A percentile compares a stretch with the other conserved stretches of the same genome.
Evolutionary conservation across 2,329 filamentous ascomycete species (phyloP).

Genomic region (Hypoxylon sp.): DNA sequence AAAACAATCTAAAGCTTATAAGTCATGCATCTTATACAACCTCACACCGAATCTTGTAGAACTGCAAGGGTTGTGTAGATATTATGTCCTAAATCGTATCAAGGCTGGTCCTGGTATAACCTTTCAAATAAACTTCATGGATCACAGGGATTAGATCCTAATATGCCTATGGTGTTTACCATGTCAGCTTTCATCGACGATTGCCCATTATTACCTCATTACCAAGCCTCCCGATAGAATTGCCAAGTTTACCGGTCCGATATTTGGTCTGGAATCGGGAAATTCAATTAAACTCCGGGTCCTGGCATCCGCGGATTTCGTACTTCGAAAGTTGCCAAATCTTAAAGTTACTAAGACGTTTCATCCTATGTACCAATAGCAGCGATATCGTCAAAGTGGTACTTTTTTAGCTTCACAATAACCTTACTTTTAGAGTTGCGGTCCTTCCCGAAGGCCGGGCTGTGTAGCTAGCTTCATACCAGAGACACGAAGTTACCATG

Average conservation of each 20-base stretch:
- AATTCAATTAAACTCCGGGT: not conserved
- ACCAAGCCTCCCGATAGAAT: not conserved
- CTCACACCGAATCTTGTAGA: not conserved
- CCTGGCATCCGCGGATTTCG: not conserved
- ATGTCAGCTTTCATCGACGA: not conserved
- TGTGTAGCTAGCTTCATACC: no score
- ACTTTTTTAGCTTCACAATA: not conserved
- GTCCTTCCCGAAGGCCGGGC: not conserved
- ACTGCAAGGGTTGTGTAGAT: not conserved
- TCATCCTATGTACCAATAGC: not conserved
- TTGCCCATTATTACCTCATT: not conserved
- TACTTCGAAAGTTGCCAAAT: not conserved
- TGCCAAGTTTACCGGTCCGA: not conserved
- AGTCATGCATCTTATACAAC: not conserved
- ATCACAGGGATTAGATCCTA: not conserved
- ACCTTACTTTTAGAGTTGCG: not conserved
- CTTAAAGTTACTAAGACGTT: not conserved
- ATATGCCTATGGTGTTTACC: not conserved
- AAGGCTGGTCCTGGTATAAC: not conserved
- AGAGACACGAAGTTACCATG: no score
- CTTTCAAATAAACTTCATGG: not conserved
- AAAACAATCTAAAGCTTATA: not conserved
- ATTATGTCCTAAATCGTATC: not conserved
- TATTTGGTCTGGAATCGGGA: not conserved
- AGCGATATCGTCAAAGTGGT: not conserved